Evolutionary conservation across 1,284 basidiomycete species (phyloP).

Genomic region (Ustilago curta): DNA sequence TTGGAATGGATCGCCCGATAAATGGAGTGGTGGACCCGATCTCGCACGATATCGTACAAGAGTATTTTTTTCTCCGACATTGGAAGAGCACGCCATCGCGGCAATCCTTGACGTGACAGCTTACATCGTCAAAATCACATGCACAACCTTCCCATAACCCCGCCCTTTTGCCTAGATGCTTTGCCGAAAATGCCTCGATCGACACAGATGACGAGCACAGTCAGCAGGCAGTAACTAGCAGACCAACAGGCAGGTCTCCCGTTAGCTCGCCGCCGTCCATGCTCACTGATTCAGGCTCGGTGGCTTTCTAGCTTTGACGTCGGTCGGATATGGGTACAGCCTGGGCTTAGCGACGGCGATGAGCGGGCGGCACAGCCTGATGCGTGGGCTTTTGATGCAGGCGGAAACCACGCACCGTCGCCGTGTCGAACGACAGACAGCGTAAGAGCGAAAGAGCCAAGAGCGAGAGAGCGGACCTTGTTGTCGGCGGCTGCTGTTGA

Average conservation of each 20-base stretch:
- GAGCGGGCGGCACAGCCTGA: conserved; percentile 15
- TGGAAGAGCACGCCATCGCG: conserved; percentile 34
- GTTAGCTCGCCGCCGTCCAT: not conserved
- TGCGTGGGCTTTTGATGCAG: not conserved
- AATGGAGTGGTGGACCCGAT: no score
- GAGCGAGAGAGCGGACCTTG: no score
- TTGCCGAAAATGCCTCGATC: conserved; percentile 16
- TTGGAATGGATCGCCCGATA: not conserved
- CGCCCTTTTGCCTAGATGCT: not conserved
- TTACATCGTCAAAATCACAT: conserved; percentile 12
- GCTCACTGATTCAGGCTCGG: conserved; percentile 13
- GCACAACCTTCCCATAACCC: conserved; percentile 6
- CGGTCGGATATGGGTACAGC: not conserved
- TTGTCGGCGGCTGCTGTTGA: not conserved
- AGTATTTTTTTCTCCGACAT: conserved; percentile 1
- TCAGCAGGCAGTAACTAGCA: no score
- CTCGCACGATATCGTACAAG: conserved; percentile 15
- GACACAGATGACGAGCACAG: conserved; percentile 11
- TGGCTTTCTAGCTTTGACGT: conserved; percentile 7
- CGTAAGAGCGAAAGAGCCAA: no score
- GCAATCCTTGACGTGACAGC: conserved; percentile 30
- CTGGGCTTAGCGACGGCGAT: conserved; percentile 6
- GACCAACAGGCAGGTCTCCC: no score
- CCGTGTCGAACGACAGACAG: conserved; percentile 26
- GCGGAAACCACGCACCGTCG: not conserved